A percentile compares a stretch with the other conserved stretches of the same genome.
Conservation (phyloP, 164 flowering plant species). For the Vitis rupestris region DNA sequence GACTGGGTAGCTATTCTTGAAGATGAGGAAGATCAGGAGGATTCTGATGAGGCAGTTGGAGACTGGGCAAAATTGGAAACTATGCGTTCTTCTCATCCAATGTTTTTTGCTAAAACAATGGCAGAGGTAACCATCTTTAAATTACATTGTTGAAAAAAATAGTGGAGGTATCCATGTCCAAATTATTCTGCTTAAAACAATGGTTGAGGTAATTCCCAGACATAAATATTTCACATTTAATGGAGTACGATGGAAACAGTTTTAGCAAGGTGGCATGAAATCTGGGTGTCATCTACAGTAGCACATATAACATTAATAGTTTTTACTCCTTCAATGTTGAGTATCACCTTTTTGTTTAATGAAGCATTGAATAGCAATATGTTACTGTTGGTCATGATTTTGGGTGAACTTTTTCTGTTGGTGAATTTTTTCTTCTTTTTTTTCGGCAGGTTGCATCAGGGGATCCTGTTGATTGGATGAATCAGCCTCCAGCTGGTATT, state of each 20-base stretch:
- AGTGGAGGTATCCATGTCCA: too few species aligned
- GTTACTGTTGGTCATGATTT: background rate
- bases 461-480: conserved; percentile 74
- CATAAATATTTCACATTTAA: too few species aligned
- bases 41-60: conserved; percentile 62
- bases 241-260: too few species aligned
- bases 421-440: background rate
- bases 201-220: too few species aligned
- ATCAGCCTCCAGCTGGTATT: conserved; percentile 72
- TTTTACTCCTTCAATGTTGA: background rate
- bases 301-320: background rate
- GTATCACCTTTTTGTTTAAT: too few species aligned
- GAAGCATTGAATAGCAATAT: too few species aligned
- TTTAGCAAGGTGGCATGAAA: too few species aligned
- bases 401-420: background rate
- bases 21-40: conserved; percentile 58
- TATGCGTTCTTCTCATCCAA: conserved; percentile 90
- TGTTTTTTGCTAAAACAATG: conserved; percentile 78
- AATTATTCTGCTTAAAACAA: too few species aligned
- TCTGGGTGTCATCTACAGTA: too few species aligned
- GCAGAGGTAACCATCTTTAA: conserved; percentile 51
- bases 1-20: conserved; percentile 77
- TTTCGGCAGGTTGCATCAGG: conserved; percentile 55
- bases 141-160: too few species aligned
- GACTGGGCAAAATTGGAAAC: conserved; percentile 97